Evolutionary conservation across 257 asterid species (phyloP).

Genomic region (Rehmannia glutinosa): DNA sequence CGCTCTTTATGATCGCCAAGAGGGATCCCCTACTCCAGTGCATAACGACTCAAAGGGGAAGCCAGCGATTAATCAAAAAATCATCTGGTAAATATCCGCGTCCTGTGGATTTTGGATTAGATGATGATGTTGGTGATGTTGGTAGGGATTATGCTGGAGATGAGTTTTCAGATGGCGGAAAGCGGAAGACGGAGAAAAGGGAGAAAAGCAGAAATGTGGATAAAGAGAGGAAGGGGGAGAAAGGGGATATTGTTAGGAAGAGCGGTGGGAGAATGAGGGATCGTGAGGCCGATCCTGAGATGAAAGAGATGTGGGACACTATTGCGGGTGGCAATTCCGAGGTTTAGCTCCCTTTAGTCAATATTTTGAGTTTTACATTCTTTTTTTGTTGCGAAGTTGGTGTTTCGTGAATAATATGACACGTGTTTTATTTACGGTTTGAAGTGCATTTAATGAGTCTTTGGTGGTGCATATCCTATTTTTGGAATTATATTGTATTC

Average conservation of each 20-base stretch:
- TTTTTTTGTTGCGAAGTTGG: background rate
- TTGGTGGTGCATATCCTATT: conserved; percentile 7
- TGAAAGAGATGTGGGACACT: conserved; percentile 97
- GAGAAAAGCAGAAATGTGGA: conserved; percentile 47
- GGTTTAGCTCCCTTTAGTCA: conserved; percentile 26
- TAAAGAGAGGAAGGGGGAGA: conserved; percentile 50
- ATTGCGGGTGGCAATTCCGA: conserved; percentile 62
- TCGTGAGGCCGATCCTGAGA: conserved; percentile 80
- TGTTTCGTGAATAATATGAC: background rate
- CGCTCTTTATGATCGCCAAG: conserved; percentile 24
- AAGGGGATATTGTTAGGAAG: conserved; percentile 49
- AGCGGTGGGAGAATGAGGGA: conserved; percentile 51
- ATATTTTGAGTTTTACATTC: conserved; percentile 29
- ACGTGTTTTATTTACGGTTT: background rate
- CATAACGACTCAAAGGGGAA: conserved; percentile 50
- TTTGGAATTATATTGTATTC: conserved; percentile 9
- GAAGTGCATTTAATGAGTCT: conserved; percentile 1
- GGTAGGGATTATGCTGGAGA: conserved; percentile 23
- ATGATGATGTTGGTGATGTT: conserved; percentile 44
- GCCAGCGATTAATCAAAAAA: conserved; percentile 79
- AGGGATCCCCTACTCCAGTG: conserved; percentile 70
- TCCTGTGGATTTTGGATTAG: conserved; percentile 49
- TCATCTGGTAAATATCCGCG: conserved; percentile 31
- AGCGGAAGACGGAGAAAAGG: conserved; percentile 37
- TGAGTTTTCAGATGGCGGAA: conserved; percentile 42